Evolutionary conservation across 2,329 filamentous ascomycete genomes (phyloP), one percentile per base, ranked within the genome.

Genomic region (Curvularia sp.): DNA sequence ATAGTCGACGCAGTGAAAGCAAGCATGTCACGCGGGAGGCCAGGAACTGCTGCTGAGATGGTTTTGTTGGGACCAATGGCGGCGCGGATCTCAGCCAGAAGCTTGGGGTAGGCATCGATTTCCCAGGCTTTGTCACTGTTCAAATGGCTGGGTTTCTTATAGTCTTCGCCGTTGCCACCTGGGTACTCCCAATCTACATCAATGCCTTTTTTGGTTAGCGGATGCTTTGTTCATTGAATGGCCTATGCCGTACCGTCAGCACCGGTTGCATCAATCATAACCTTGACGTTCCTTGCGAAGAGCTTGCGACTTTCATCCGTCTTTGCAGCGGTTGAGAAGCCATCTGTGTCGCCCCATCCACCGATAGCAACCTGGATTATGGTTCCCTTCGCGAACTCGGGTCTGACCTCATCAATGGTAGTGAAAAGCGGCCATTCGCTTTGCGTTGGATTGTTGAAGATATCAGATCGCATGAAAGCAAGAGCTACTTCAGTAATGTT

Each of bases 151-250:
- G 48, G 42, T 31, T 78, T 65, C 66, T 85, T 89, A 80, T 90
- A 91, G 75, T 91, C 88, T 53, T 86, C 82, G 22, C 88, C 88
- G 64, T 91, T 90, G 38, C 89, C 88, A 10, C 83, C 82, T n/a
- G 82, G 80, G 53, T 84, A 84, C 60, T 84, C 88, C 88, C 88
- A 90, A 68, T 91, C 89, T 35, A 91, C 79, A 61, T 91, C 88
- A 41, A 68, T 60, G 31, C 73, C 55, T 74, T 12, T 9, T 20
- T 15, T 2, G 4, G 5, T 61, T 8, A 53, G 35, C n/a, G 4
- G 12, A 1, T 39, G 1, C 9, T 12, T 9, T 6, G 1, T 2
- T 30, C 10, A 4, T 5, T 13, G 1, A n/a, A 5, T 5, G 6
- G 0, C 6, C 1, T 35, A 77, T 58, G 69, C 83, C 80, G 78